phyloP scores from a whole-genome alignment of 1,139 yeast genomes.

The Saccharomyces hybrid region DNA sequence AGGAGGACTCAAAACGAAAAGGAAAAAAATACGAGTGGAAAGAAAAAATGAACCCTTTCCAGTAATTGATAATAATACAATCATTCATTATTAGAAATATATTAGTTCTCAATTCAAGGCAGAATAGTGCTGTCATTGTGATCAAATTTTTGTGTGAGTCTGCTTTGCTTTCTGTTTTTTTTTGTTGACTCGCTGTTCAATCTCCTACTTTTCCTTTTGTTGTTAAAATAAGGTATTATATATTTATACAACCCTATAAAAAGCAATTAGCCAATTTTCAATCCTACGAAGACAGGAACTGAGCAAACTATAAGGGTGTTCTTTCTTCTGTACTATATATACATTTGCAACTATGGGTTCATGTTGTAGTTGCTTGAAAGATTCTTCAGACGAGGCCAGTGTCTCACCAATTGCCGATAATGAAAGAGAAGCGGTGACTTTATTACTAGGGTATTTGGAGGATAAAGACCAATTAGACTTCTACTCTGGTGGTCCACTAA shows the following conservation, averaged over 20 bases:
- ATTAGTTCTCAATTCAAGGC: not conserved
- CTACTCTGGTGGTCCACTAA: constrained; percentile 81
- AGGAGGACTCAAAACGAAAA: not conserved
- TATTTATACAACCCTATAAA: not conserved
- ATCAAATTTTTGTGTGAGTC: not conserved
- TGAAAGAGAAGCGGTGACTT: constrained; percentile 92
- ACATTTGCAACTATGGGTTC: constrained; percentile 43
- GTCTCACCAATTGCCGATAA: constrained; percentile 92
- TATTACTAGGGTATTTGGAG: constrained; percentile 79
- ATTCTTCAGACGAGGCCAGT: constrained; percentile 42
- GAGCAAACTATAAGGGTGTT: not conserved
- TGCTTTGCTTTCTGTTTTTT: not conserved
- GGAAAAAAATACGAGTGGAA: not conserved
- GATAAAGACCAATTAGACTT: constrained; percentile 64
- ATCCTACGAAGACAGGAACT: not conserved
- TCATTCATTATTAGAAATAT: not conserved
- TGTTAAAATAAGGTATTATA: not conserved
- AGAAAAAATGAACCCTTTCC: constrained; percentile 1
- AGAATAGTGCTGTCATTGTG: not conserved
- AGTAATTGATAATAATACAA: not conserved
- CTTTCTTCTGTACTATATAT: not conserved
- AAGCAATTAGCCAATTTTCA: not conserved
- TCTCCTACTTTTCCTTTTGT: not conserved
- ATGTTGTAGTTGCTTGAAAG: constrained; percentile 53
- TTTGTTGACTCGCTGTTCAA: not conserved